A percentile compares a stretch with the other conserved stretches of the same genome.
phyloP scores from a whole-genome alignment of 2,329 filamentous ascomycete species.

The Botrytis fragariae region DNA sequence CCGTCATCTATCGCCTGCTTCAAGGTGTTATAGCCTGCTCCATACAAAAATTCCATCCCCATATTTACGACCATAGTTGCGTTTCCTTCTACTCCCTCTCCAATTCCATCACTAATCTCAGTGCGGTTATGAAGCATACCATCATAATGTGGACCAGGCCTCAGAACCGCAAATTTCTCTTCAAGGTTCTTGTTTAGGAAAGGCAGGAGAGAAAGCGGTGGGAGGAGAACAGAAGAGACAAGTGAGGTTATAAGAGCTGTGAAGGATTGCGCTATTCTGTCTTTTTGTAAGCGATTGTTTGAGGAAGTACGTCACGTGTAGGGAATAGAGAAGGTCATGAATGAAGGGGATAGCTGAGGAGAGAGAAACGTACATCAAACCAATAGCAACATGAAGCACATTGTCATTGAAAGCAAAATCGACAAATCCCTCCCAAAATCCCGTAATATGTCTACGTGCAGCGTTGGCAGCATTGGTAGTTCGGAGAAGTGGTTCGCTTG shows the following conservation, averaged over 20 bases:
- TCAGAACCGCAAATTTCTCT: slow-evolving; percentile 69
- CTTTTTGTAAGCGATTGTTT: not conserved
- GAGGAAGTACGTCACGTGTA: not conserved
- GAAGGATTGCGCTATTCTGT: slow-evolving; percentile 66
- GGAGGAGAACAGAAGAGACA: slow-evolving; percentile 68
- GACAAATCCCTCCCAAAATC: slow-evolving; percentile 61
- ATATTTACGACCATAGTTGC: not conserved
- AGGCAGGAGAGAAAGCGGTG: slow-evolving; percentile 65
- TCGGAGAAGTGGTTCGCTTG: slow-evolving; percentile 32
- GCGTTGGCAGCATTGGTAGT: slow-evolving; percentile 28
- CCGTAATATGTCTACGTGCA: slow-evolving; percentile 39
- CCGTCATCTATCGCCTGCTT: slow-evolving; percentile 67
- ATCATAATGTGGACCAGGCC: slow-evolving; percentile 52
- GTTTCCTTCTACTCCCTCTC: not conserved
- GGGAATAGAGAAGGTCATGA: not conserved
- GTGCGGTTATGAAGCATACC: slow-evolving; percentile 15
- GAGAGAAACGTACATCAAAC: slow-evolving; percentile 56
- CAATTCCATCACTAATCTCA: not conserved
- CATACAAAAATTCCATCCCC: slow-evolving; percentile 13
- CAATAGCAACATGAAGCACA: slow-evolving; percentile 72
- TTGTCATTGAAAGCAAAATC: slow-evolving; percentile 74
- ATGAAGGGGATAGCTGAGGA: not conserved
- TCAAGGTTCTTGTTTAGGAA: slow-evolving; percentile 70
- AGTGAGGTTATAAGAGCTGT: slow-evolving; percentile 70
- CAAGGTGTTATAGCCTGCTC: slow-evolving; percentile 64